Base-by-base conservation (phyloP, 2,329 filamentous ascomycete genomes). In the Clarireedia paspali region DNA sequence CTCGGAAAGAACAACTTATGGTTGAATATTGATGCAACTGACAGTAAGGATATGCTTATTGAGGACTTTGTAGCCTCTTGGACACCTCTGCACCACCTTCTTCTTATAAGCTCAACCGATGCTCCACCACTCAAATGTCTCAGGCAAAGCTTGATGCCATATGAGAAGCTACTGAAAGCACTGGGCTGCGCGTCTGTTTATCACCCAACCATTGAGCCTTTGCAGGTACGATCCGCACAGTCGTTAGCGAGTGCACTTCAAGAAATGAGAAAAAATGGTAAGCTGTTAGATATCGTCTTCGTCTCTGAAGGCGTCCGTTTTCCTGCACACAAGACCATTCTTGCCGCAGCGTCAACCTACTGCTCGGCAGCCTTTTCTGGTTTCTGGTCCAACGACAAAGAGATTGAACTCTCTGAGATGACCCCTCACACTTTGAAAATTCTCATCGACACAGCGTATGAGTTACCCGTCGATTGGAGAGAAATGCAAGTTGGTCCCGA, bases 31-130 rank as follows among this genome's bases (percentile, higher is more conserved):
- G 53, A 54, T 9, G 46, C 54, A 1, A 36, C 24, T 34, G 44
- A 61, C 23, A 34, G 40, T 1, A 44, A 50, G 0, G 17, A 1
- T 15, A 44, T 60, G 5, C 5, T 42, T 7, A 10, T 63, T 7
- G 45, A 47, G 3, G 58, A 65, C 17, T 30, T 67, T n/a, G 12
- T 27, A 15, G 47, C 42, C 17, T 61, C 57, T 9, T 67, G 64
- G 66, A 49, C 57, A 5, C 49, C 44, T 2, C 47, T 62, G n/a
- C 36, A 59, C 3, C 38, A 61, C 2, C 60, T 68, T 2, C 57
- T 66, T 2, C 47, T 66, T 3, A 63, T 58, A 0, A 67, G 61
- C 44, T 63, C 64, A 1, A 60, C 49, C 20, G 66, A 68, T 56
- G 57, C 59, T 7, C 62, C 62, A 0, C 36, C 39, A 2, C 50